Percentiles rank a stretch among this genome's conserved stretches.
Evolutionary conservation across 805 yeast genomes (phyloP).

Genomic region (Cyberlindnera japonica): DNA sequence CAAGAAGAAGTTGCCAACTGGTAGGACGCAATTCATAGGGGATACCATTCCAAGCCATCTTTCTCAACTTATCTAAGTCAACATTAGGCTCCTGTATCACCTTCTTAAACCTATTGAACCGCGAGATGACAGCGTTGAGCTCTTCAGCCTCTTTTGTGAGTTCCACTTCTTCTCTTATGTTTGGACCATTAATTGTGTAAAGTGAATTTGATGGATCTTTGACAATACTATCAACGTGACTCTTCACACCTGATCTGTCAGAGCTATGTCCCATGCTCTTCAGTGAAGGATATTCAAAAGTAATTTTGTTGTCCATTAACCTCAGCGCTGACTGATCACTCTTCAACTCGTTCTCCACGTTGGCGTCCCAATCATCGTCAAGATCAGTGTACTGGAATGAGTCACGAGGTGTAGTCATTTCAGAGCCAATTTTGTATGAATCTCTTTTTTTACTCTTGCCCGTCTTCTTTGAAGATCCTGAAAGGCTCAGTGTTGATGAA

Average conservation of each 20-base stretch:
- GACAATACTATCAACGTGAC: slow-evolving; percentile 23
- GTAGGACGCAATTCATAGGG: slow-evolving; percentile 77
- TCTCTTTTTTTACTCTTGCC: slow-evolving; percentile 10
- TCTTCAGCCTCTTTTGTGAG: slow-evolving; percentile 47
- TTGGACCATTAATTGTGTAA: slow-evolving; percentile 41
- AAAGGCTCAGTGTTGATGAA: slow-evolving; percentile 6
- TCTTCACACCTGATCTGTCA: slow-evolving; percentile 17
- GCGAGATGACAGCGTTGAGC: slow-evolving; percentile 54
- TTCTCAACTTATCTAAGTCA: slow-evolving; percentile 65
- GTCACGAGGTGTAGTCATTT: slow-evolving; percentile 26
- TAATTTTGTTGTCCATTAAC: slow-evolving; percentile 27
- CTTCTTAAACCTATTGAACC: slow-evolving; percentile 63
- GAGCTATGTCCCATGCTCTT: slow-evolving; percentile 27
- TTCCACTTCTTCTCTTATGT: slow-evolving; percentile 35
- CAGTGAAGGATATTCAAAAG: slow-evolving; percentile 27
- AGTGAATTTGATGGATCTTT: slow-evolving; percentile 32
- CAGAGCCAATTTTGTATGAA: slow-evolving; percentile 12
- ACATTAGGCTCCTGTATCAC: slow-evolving; percentile 51
- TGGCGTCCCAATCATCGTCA: slow-evolving; percentile 94
- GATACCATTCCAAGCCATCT: slow-evolving; percentile 91
- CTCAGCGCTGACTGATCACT: slow-evolving; percentile 29
- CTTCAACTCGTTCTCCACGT: slow-evolving; percentile 40
- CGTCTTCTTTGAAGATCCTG: slow-evolving; percentile 19
- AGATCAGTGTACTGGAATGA: slow-evolving; percentile 55
- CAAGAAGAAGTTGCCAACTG: slow-evolving; percentile 86